Evolutionary conservation across 345 rosid species (phyloP), one percentile per base, ranked within the genome.

Genomic region (Punica granatum): DNA sequence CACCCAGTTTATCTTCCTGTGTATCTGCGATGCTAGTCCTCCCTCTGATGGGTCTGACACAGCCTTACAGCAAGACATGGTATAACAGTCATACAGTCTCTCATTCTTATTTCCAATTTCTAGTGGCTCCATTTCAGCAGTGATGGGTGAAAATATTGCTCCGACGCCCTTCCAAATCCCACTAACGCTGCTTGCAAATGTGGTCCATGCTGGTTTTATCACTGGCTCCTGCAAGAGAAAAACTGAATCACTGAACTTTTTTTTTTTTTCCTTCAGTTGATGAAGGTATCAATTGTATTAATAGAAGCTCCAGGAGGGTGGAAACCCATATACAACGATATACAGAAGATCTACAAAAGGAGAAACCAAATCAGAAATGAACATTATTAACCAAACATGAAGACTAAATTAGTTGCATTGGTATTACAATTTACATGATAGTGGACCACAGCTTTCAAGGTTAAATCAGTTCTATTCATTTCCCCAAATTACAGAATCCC

Each of bases 151-250:
- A 72, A 90, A 90, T 23, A 86, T 91, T 21, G 97, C 98, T 72
- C 97, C 97, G 34, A 87, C 92, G 10, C 96, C 97, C 72, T 93
- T 89, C 98, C 98, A 93, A 77, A 87, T 84, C 77, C 97, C 98
- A 74, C 94, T 86, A 11, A 93, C 87, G 78, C 97, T 93, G 70
- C 96, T 93, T 28, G 88, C 78, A 82, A 90, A 93, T 60, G 98
- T 93, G 68, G 77, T 81, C 98, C 96, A 88, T 2, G 66, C 41
- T 34, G 97, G 97, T 74, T 75, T 88, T 67, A 93, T 93, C 58
- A 93, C 94, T 56, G 96, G 98, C 63, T 93, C 98, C 98, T 90
- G 73, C 61, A 71, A 64, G 3, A 23, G 25, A 70, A 46, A 0
- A 58, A 60, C 26, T 19, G 46, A 70, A 33, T 42, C 26, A 46